Percentiles rank a stretch among this genome's conserved stretches.
Conservation (phyloP, 2,329 filamentous ascomycete species). For the Cercospora beticola region DNA sequence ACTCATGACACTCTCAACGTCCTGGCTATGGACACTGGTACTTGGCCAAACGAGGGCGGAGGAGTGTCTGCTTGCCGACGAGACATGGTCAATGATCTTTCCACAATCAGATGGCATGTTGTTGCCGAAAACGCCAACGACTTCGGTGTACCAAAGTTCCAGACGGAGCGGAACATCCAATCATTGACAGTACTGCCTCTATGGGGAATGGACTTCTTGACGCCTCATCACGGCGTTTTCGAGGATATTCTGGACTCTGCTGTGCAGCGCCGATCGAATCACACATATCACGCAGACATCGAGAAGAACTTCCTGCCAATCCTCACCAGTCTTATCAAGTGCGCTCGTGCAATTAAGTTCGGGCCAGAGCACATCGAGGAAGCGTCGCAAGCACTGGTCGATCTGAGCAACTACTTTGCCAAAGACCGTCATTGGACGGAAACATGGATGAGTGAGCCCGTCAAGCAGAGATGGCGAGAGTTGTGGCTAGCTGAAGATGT, state of each 20-base stretch:
- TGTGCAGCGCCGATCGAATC: conserved; percentile 39
- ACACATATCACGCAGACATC: conserved; percentile 39
- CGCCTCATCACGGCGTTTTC: conserved; percentile 45
- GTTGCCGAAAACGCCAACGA: conserved; percentile 46
- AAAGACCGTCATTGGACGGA: conserved; percentile 47
- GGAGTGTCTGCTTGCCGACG: conserved; percentile 45
- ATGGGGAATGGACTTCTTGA: conserved; percentile 46
- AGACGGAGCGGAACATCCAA: conserved; percentile 46
- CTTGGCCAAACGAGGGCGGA: conserved; percentile 46
- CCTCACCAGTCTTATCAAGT: conserved; percentile 42
- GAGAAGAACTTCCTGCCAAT: conserved; percentile 39
- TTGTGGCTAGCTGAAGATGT: conserved; percentile 49
- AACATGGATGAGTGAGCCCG: conserved; percentile 49
- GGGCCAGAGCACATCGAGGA: conserved; percentile 42
- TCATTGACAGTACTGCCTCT: conserved; percentile 45
- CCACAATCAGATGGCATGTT: conserved; percentile 46
- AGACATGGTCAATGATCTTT: conserved; percentile 46
- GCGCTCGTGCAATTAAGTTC: conserved; percentile 42
- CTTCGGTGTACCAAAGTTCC: conserved; percentile 45
- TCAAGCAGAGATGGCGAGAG: conserved; percentile 49
- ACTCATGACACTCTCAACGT: conserved; percentile 43
- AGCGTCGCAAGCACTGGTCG: conserved; percentile 43
- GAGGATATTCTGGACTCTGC: conserved; percentile 44
- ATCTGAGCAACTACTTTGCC: conserved; percentile 49
- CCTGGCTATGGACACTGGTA: conserved; percentile 44